These are phyloP conservation scores for Corniculantispora saksenae DNA, from an alignment of 2,329 filamentous ascomycete species.

Conservation along the genomic window DNA sequence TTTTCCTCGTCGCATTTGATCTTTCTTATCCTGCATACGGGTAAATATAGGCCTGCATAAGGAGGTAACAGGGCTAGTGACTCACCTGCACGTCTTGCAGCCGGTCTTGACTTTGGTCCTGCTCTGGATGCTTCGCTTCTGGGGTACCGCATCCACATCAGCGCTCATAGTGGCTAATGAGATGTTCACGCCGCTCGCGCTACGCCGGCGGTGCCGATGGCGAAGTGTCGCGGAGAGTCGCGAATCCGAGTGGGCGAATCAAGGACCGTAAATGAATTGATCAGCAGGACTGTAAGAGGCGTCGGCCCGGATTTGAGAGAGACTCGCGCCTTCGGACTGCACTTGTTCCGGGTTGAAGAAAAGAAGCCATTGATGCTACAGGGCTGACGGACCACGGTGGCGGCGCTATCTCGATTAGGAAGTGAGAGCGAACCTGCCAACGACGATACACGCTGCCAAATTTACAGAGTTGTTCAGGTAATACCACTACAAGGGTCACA, in stretches of 20 bases:
- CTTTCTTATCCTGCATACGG: constrained; percentile 34
- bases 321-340: background rate
- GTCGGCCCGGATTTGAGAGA: background rate
- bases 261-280: background rate
- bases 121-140: background rate
- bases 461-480: constrained; percentile 8
- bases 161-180: background rate
- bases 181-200: background rate
- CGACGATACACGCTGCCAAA: constrained; percentile 13
- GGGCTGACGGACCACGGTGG: background rate
- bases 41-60: constrained; percentile 21
- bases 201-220: background rate
- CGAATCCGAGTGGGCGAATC: background rate
- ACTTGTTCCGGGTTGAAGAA: background rate
- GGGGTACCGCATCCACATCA: background rate
- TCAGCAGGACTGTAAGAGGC: background rate
- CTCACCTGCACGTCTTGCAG: constrained; percentile 46
- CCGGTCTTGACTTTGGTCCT: constrained; percentile 43
- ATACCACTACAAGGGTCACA: background rate
- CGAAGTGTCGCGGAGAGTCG: background rate
- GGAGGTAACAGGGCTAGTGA: constrained; percentile 14
- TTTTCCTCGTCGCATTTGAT: constrained; percentile 41
- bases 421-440: constrained; percentile 36
- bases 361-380: background rate
- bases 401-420: constrained; percentile 31